Base-by-base conservation (phyloP, 495 filamentous ascomycete species). In the Letharia columbiana region DNA sequence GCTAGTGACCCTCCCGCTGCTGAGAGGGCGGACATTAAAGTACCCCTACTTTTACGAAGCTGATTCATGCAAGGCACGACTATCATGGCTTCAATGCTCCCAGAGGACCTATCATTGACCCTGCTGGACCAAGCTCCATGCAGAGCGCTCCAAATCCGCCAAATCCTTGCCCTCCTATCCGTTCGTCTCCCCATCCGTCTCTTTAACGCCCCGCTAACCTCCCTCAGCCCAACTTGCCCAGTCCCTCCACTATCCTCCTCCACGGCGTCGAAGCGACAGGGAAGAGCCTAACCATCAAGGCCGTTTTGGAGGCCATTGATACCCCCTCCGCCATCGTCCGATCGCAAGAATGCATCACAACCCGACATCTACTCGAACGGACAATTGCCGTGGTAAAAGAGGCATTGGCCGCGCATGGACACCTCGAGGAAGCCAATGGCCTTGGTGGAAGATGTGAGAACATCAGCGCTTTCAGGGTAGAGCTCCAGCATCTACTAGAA, bases 201-300 rank as follows among this genome's bases (percentile, higher is more conserved):
- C 45, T 12, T 61, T 5, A 33, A 49, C 58, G 10, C 9, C 23
- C 20, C 7, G 39, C 35, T 61, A 39, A 66, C 5, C 42, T 8
- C 17, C 17, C 42, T 15, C 50, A 60, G 64, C 44, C 44, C 40
- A 50, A 8, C n/a, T 31, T 39, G 2, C 64, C 64, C 15, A 61
- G 37, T 18, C 37, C 45, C 28, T 39, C 58, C 28, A 88, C 86
- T 52, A 69, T 98, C 4, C 85, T 96, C 9, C 75, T 94, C 57
- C 84, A 98, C 71, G 94, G 94, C 28, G 84, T 91, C n/a, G 86
- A 91, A 68, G 87, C 91, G n/a, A 97, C 93, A 1, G 95, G 94
- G 67, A 98, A 97, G 77, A 89, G 83, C 37, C 82, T 84, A 61
- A 83, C 96, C 60, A 77, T 89, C 33, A 77, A 79, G 52, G 78